Conservation (phyloP, 2,329 filamentous ascomycete genomes). For the Aspergillus fumigatiaffinis region DNA sequence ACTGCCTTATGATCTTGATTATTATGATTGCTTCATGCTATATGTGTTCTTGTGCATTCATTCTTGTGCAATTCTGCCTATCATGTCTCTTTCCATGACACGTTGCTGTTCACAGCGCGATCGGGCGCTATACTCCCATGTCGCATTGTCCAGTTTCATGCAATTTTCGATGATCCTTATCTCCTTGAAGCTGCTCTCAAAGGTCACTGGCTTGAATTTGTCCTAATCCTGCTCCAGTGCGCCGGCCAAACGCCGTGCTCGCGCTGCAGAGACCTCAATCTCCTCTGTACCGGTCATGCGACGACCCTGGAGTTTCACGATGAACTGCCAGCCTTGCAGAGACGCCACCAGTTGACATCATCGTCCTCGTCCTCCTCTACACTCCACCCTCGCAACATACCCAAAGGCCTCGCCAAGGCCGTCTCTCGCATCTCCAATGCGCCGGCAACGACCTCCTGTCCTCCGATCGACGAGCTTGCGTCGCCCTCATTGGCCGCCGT, state of each 20-base stretch:
- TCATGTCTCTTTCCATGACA: background rate
- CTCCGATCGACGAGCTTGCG: constrained; percentile 21
- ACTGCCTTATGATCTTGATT: background rate
- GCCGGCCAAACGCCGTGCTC: constrained; percentile 27
- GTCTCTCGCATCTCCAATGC: background rate
- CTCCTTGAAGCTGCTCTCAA: background rate
- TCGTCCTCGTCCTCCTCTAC: constrained; percentile 5
- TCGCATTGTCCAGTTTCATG: background rate
- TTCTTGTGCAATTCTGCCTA: background rate
- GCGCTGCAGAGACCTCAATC: constrained; percentile 27
- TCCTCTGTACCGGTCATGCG: constrained; percentile 23
- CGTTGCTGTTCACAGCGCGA: background rate
- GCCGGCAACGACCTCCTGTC: background rate
- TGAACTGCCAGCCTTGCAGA: constrained; percentile 26
- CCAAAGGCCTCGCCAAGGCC: background rate
- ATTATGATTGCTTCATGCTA: background rate
- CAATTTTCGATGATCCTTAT: background rate
- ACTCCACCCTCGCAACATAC: too few relatives aligned
- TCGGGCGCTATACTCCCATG: background rate
- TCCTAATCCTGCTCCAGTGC: constrained; percentile 17
- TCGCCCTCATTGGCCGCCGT: constrained; percentile 26
- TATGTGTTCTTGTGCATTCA: background rate
- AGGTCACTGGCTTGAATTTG: background rate
- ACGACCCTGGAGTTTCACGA: constrained; percentile 28
- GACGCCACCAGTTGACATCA: constrained; percentile 17